Percentiles rank a stretch among this genome's conserved stretches.
Conservation (phyloP, 768 basidiomycete genomes). For the Suillus decipiens region DNA sequence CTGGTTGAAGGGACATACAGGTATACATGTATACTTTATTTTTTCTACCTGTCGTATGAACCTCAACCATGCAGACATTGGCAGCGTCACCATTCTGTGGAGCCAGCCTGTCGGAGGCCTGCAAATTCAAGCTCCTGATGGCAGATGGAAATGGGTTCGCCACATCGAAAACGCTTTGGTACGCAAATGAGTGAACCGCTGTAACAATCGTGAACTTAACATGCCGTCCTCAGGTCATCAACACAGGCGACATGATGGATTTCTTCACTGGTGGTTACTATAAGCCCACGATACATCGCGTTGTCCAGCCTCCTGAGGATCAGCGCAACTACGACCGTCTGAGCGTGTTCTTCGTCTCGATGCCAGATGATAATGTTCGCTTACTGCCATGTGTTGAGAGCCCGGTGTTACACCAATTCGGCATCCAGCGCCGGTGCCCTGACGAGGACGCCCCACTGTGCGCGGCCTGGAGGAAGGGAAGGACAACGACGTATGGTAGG, state of each 20-base stretch:
- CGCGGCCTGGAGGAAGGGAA: constrained; percentile 41
- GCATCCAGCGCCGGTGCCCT: constrained; percentile 34
- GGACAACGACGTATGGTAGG: constrained; percentile 44
- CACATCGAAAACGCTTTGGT: constrained; percentile 49
- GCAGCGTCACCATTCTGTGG: constrained; percentile 47
- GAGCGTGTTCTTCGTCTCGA: constrained; percentile 49
- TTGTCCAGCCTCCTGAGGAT: constrained; percentile 49
- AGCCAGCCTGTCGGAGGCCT: constrained; percentile 50
- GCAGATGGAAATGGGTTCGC: constrained; percentile 46
- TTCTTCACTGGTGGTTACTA: constrained; percentile 51
- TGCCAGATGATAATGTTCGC: constrained; percentile 45
- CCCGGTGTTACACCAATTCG: constrained; percentile 42
- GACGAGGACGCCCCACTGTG: constrained; percentile 43
- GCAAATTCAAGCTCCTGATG: constrained; percentile 44
- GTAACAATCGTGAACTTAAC: not conserved
- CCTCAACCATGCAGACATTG: constrained; percentile 37
- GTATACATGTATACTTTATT: constrained; percentile 38
- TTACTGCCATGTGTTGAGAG: constrained; percentile 44
- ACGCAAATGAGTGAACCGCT: constrained; percentile 11
- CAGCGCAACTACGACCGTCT: constrained; percentile 46
- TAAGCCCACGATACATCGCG: constrained; percentile 52
- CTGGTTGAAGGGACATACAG: constrained; percentile 54
- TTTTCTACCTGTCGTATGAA: not conserved
- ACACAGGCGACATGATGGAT: constrained; percentile 49
- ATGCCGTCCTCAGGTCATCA: constrained; percentile 36